These are phyloP conservation scores for Bolboschoenus planiculmis DNA, from an alignment of 176 grass and related monocot genomes.

Conservation along the genomic window DNA sequence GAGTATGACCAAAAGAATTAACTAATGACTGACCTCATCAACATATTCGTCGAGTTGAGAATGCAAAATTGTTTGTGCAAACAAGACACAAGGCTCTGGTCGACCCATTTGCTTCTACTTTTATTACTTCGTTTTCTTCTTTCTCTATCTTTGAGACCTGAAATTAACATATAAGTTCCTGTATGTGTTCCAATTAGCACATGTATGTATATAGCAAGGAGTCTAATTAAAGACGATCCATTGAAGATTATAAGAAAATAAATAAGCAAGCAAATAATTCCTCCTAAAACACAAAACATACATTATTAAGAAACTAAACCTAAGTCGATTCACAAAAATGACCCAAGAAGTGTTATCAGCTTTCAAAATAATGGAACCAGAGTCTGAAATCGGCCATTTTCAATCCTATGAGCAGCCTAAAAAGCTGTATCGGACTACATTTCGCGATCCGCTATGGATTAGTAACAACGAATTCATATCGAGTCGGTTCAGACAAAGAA, in stretches of 20 bases:
- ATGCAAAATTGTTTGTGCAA: conserved; percentile 89
- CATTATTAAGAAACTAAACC: background rate
- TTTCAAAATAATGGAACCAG: background rate
- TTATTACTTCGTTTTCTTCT: background rate
- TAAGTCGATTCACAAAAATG: background rate
- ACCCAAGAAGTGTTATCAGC: background rate
- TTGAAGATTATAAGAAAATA: background rate
- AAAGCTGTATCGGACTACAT: too few relatives aligned
- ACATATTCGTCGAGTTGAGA: conserved; percentile 93
- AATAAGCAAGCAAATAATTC: background rate
- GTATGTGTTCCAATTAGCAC: background rate
- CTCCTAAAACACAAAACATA: background rate
- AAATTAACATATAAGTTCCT: background rate
- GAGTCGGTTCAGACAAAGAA: too few relatives aligned
- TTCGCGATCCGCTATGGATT: too few relatives aligned
- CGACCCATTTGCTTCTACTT: conserved; percentile 52
- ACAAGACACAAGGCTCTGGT: conserved; percentile 81
- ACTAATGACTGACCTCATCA: conserved; percentile 62
- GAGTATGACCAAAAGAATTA: conserved; percentile 22
- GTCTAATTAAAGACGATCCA: background rate
- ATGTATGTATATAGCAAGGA: background rate
- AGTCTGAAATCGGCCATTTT: too few relatives aligned
- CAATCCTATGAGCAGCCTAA: too few relatives aligned
- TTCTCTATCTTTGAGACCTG: background rate
- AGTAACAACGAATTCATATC: too few relatives aligned